A percentile compares a stretch with the other conserved stretches of the same genome.
Conservation (phyloP, 257 asterid genomes). For the Fraxinus excelsior region DNA sequence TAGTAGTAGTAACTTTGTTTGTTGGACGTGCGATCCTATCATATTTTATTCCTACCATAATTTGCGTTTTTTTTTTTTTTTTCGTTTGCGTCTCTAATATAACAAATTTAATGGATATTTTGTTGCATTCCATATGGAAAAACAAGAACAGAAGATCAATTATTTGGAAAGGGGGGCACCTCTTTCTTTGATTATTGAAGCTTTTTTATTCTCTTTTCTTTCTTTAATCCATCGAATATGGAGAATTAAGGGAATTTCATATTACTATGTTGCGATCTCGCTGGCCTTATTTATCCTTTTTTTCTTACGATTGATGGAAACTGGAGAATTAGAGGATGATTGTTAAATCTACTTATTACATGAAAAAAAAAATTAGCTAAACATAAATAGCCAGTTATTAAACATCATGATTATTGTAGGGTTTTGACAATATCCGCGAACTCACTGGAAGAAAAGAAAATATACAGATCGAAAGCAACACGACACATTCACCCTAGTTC, state of each 20-base stretch:
- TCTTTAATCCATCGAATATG: neutral
- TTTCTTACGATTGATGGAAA: no score
- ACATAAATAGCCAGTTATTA: neutral
- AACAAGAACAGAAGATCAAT: neutral
- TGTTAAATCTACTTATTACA: no score
- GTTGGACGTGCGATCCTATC: neutral
- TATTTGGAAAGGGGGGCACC: neutral
- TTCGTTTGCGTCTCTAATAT: neutral
- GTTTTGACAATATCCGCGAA: neutral
- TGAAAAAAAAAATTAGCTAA: no score
- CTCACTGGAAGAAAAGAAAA: neutral
- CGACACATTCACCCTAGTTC: no score
- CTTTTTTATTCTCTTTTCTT: neutral
- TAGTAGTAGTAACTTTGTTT: neutral
- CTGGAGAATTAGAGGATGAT: no score
- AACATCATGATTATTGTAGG: neutral
- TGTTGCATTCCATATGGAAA: slow-evolving; percentile 2
- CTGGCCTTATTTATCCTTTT: neutral
- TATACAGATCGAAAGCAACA: neutral
- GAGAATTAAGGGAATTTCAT: neutral
- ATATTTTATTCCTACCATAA: neutral
- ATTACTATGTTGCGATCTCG: no score
- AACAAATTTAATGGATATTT: slow-evolving; percentile 14
- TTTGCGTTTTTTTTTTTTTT: neutral
- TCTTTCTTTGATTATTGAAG: neutral